Evolutionary conservation across 768 basidiomycete species (phyloP), one percentile per base, ranked within the genome.

Genomic region (Mycena galopus): DNA sequence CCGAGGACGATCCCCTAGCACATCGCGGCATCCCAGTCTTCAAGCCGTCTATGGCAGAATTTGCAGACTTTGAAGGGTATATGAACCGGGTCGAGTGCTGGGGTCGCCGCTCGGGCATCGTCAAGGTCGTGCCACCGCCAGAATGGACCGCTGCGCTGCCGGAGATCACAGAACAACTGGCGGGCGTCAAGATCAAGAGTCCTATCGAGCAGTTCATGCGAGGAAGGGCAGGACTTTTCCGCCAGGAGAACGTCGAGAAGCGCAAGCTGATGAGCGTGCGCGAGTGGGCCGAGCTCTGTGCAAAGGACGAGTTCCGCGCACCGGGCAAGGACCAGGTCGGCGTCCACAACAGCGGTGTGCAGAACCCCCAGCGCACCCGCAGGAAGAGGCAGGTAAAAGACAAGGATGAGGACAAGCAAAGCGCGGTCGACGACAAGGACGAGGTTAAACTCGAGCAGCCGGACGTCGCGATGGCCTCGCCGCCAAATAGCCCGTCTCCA

Each of bases 21-120:
- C 89, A 92, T 76, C 93, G 94, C 59, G 98, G 97, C 42, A 97
- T 99, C 56, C 98, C 97, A 7, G 96, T 99, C 14, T 99, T 99
- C 88, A 93, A 91, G 79, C 98, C 98, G 11, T 91, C 93, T 2
- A 93, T 97, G 90, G 92, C 93, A 61, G 96, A 99, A 77, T 98
- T 98, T 77, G 80, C 86, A 72, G 94, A 96, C 82, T 99, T 98
- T 81, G 97, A 99, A 78, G 92, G 79, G 14, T 99, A 95, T 80
- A 93, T 98, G 89, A 92, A 89, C 73, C 90, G 83, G 71, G 88
- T 99, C 55, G 96, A 97, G 79, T 88, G 90, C 71, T 99, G 98
- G 95, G 98, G 98, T 1, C 89, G 87, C 79, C 87, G 87, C 68
- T 96, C 95, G 74, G 98, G 98, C 27, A 97, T 99, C 74, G 93